Evolutionary conservation across 352 stramenopile species (phyloP).

Genomic region (Globisporangium acanthophoron): DNA sequence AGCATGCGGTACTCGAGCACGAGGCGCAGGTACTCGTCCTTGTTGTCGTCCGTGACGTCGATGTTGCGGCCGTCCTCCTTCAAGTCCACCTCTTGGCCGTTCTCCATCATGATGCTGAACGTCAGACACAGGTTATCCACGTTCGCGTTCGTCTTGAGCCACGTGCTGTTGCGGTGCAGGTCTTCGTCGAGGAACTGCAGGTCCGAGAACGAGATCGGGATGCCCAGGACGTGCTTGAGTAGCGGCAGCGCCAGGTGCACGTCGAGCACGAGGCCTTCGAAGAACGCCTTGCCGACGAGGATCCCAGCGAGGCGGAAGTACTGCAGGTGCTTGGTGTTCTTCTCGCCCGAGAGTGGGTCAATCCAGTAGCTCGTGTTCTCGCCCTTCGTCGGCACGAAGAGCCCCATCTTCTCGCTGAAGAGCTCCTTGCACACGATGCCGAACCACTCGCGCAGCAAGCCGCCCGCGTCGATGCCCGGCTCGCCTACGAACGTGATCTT

Average conservation of each 20-base stretch:
- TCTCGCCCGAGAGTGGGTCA: conserved; percentile 44
- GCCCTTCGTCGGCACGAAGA: conserved; percentile 55
- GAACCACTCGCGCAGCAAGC: conserved; percentile 67
- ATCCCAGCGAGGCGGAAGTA: conserved; percentile 62
- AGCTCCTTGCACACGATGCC: conserved; percentile 47
- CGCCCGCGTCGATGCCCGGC: conserved; percentile 58
- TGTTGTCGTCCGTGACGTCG: conserved; percentile 95
- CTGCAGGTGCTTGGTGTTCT: conserved; percentile 35
- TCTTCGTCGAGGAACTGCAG: conserved; percentile 72
- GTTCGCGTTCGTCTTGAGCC: conserved; percentile 53
- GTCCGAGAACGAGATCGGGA: conserved; percentile 75
- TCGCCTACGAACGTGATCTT: conserved; percentile 66
- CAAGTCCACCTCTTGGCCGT: conserved; percentile 82
- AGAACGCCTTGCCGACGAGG: conserved; percentile 56
- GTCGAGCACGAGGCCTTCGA: conserved; percentile 60
- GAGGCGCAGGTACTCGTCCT: conserved; percentile 87
- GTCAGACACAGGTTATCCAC: conserved; percentile 56
- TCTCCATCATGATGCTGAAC: conserved; percentile 66
- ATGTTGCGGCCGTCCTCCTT: conserved; percentile 87
- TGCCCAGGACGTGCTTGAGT: conserved; percentile 64
- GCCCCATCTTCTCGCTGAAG: conserved; percentile 42
- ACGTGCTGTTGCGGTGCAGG: conserved; percentile 58
- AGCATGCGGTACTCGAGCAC: conserved; percentile 77
- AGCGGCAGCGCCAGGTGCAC: conserved; percentile 58
- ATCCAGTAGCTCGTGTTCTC: conserved; percentile 73